Percentiles rank a stretch among this genome's conserved stretches.
Evolutionary conservation across 129 eudicot species (phyloP).

Genomic region (Calendula officinalis): DNA sequence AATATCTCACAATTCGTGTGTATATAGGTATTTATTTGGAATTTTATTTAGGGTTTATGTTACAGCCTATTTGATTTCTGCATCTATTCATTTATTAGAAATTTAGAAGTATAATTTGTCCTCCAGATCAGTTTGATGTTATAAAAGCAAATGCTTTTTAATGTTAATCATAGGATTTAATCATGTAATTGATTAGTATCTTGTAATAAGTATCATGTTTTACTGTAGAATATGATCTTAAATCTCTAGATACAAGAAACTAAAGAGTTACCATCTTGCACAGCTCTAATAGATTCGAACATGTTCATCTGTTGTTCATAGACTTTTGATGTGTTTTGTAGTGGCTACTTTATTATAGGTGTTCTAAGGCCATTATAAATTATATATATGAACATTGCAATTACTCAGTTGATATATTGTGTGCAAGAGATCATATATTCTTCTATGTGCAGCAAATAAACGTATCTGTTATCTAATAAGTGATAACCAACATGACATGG

Average conservation of each 20-base stretch:
- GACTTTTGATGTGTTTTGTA: neutral
- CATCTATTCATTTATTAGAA: neutral
- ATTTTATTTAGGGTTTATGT: slow-evolving; percentile 2
- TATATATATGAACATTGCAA: neutral
- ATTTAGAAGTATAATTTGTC: neutral
- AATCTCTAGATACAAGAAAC: neutral
- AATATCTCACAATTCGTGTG: neutral
- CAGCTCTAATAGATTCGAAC: neutral
- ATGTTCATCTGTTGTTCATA: neutral
- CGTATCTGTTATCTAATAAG: no score
- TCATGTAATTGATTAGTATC: slow-evolving; percentile 7
- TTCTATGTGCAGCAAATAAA: no score
- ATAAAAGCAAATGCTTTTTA: neutral
- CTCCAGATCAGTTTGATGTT: neutral
- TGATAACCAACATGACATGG: neutral
- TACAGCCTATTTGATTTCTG: neutral
- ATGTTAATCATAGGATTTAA: no score
- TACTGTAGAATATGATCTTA: neutral
- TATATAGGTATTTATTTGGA: neutral
- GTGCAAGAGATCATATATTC: no score
- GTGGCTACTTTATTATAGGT: neutral
- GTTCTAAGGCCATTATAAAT: neutral
- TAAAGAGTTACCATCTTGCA: neutral
- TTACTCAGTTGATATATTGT: neutral
- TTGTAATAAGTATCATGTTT: neutral